phyloP scores from a whole-genome alignment of 2,329 filamentous ascomycete species.

The Talaromyces funiculosus region DNA sequence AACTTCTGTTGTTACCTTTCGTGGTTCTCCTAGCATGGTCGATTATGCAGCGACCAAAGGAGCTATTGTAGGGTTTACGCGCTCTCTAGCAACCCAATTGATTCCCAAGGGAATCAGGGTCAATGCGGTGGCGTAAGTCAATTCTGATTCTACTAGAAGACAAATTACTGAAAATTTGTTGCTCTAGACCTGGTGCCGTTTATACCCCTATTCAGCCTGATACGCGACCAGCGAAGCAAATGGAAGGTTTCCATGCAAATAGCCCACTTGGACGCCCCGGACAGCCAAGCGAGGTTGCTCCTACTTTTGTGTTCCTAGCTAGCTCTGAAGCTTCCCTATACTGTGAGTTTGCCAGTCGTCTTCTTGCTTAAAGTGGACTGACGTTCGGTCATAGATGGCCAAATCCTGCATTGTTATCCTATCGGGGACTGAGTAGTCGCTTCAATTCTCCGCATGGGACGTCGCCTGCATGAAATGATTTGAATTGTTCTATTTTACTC shows the following conservation, averaged over 20 bases:
- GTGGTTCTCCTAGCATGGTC: constrained; percentile 46
- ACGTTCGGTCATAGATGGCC: constrained; percentile 24
- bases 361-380: neutral
- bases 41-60: constrained; percentile 57
- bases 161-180: neutral
- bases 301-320: constrained; percentile 37
- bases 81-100: constrained; percentile 49
- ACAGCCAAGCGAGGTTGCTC: constrained; percentile 36
- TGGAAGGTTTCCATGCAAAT: constrained; percentile 29
- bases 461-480: neutral
- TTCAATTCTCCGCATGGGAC: neutral
- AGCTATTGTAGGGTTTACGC: constrained; percentile 53
- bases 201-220: constrained; percentile 34
- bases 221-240: constrained; percentile 28
- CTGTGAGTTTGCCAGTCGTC: constrained; percentile 23
- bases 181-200: constrained; percentile 26
- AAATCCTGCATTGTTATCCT: constrained; percentile 31
- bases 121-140: constrained; percentile 40
- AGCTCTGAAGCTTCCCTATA: constrained; percentile 31
- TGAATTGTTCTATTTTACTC: neutral
- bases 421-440: constrained; percentile 26
- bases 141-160: neutral
- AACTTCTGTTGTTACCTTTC: constrained; percentile 50
- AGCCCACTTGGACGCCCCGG: constrained; percentile 30
- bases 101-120: constrained; percentile 54